Evolutionary conservation across 2,329 filamentous ascomycete species (phyloP), one percentile per base, ranked within the genome.

Genomic region (Magnaporthiopsis incrustans): DNA sequence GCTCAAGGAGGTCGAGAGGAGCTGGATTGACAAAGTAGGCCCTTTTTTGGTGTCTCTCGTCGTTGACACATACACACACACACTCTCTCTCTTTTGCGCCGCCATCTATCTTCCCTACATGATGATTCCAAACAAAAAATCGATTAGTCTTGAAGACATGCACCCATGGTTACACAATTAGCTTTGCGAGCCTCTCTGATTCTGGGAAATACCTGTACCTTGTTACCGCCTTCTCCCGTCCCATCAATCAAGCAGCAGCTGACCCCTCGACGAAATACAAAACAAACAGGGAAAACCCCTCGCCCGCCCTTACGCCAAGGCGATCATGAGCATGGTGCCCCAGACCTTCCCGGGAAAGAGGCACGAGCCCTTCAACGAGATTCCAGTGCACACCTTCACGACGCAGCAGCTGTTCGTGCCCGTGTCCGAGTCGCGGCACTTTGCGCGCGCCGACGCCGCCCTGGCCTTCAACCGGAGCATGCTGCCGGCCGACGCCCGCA

Each of bases 141-240:
- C 94, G 94, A 97, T 98, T 97, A 97, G 94, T 98, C 94, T 97
- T 96, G 83, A 97, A 97, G 93, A 98, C 93, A 87, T 77, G 80
- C 65, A 64, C 75, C 87, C 82, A 88, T 95, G 91, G 91, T 97
- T 94, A 94, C 82, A 89, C 83, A 85, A 80, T 80, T 85, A 85
- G 83, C 83, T 85, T 88, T 88, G 82, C 84, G 82, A 86, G 82
- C 85, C 85, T 89, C 85, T 89, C 89, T 91, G 89, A 91, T 63
- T 25, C 33, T 27, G 57, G 61, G 57, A 59, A 38, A 26, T 30
- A 18, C 15, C 10, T 56, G 38, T 35, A 14, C 12, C 12, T 12
- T 15, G 35, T 12, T 35, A 12, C 18, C 18, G 8, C 18, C 18
- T 62, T 62, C 22, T 53, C 18, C 3, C 14, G 1, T 7, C 4